Percentiles rank a stretch among this genome's conserved stretches.
Conservation (phyloP, 2,329 filamentous ascomycete genomes). For the Lachnellula cervina region DNA sequence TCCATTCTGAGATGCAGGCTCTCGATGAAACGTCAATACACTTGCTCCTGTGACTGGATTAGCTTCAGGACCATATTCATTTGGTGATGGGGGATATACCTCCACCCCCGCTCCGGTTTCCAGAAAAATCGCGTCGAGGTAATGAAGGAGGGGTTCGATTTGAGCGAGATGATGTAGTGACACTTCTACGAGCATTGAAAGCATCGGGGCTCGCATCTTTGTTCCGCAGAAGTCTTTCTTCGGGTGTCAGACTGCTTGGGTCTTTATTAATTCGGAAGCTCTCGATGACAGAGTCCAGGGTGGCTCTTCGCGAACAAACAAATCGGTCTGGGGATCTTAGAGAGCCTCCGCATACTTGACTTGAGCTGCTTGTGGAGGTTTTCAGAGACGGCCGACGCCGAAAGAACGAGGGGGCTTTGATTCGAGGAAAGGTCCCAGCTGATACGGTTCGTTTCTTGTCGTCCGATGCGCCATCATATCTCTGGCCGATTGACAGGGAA, state of each 20-base stretch:
- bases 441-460: conserved; percentile 7
- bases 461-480: conserved; percentile 9
- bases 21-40: conserved; percentile 28
- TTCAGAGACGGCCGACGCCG: conserved; percentile 20
- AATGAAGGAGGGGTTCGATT: conserved; percentile 7
- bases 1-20: conserved; percentile 20
- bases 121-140: conserved; percentile 18
- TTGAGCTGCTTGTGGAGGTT: conserved; percentile 13
- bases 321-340: conserved; percentile 50
- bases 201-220: conserved; percentile 44
- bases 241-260: conserved; percentile 38
- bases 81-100: neutral
- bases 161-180: conserved; percentile 19
- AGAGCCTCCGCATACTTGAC: conserved; percentile 13
- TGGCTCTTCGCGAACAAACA: conserved; percentile 43
- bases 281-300: conserved; percentile 36
- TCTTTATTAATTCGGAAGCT: conserved; percentile 49
- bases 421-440: conserved; percentile 18
- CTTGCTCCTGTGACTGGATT: conserved; percentile 23
- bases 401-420: conserved; percentile 8
- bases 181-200: conserved; percentile 41
- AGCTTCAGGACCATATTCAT: neutral
- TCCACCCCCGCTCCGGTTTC: conserved; percentile 24
- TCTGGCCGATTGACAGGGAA: neutral
- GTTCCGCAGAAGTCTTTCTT: conserved; percentile 42